These are phyloP conservation scores for Houttuynia cordata DNA, from an alignment of 164 flowering plant species.

Conservation along the genomic window DNA sequence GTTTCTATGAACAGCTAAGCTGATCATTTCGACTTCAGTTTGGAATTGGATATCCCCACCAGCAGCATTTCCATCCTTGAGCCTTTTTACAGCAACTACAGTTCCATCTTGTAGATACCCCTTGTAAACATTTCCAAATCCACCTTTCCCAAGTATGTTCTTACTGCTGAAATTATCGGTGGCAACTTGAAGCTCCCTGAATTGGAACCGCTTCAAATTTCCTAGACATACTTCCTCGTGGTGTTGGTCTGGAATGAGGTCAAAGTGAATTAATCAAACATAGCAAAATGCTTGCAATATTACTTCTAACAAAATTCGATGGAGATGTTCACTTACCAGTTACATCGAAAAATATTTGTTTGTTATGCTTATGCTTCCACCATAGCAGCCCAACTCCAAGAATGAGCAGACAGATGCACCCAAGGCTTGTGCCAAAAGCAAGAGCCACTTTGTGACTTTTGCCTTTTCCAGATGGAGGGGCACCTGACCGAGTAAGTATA, in stretches of 20 bases:
- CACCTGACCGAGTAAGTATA: slow-evolving; percentile 19
- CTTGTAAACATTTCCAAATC: slow-evolving; percentile 68
- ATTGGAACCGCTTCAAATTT: slow-evolving; percentile 59
- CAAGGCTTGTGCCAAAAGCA: slow-evolving; percentile 65
- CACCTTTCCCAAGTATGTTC: slow-evolving; percentile 67
- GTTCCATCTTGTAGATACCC: slow-evolving; percentile 60
- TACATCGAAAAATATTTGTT: slow-evolving; percentile 72
- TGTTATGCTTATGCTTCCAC: slow-evolving; percentile 64
- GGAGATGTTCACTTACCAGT: slow-evolving; percentile 16
- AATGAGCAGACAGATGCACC: slow-evolving; percentile 51
- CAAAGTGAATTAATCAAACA: not conserved
- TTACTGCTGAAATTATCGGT: slow-evolving; percentile 66
- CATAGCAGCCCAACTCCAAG: slow-evolving; percentile 65
- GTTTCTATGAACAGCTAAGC: slow-evolving; percentile 73
- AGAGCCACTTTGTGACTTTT: slow-evolving; percentile 58
- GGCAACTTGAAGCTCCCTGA: slow-evolving; percentile 61
- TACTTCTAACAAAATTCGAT: not conserved
- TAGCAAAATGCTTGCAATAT: not conserved
- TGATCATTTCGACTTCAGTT: slow-evolving; percentile 80
- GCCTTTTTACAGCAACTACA: slow-evolving; percentile 76
- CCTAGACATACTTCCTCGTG: slow-evolving; percentile 57
- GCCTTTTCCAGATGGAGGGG: slow-evolving; percentile 28
- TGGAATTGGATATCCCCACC: slow-evolving; percentile 79
- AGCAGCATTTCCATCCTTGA: slow-evolving; percentile 54
- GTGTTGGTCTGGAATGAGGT: slow-evolving; percentile 27